phyloP scores from a whole-genome alignment of 768 basidiomycete genomes.

The Mycena floridula region DNA sequence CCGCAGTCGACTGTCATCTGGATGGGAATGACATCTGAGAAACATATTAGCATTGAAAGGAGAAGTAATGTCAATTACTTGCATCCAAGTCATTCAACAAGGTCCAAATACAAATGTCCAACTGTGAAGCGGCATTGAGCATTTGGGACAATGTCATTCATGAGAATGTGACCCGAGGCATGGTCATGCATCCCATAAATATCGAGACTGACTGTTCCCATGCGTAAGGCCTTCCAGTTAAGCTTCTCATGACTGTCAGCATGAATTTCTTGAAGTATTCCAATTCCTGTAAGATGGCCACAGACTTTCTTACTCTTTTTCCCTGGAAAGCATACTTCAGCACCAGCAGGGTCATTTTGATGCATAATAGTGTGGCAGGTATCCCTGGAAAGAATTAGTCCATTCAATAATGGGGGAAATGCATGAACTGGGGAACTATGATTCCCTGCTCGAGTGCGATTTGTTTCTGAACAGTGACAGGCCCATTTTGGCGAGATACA shows the following conservation, averaged over 20 bases:
- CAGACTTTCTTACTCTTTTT: background rate
- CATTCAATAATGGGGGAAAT: too few relatives aligned
- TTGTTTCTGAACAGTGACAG: too few relatives aligned
- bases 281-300: conserved; percentile 5
- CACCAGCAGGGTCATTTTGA: too few relatives aligned
- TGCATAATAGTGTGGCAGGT: too few relatives aligned
- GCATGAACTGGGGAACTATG: too few relatives aligned
- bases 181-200: conserved; percentile 18
- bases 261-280: conserved; percentile 14
- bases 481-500: too few relatives aligned
- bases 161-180: conserved; percentile 9
- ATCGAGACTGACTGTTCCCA: conserved; percentile 15
- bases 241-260: conserved; percentile 23
- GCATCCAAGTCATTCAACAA: conserved; percentile 12
- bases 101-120: conserved; percentile 16
- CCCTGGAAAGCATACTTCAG: too few relatives aligned
- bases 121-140: conserved; percentile 10
- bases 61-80: background rate
- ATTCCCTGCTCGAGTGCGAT: too few relatives aligned
- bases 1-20: conserved; percentile 14
- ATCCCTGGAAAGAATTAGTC: too few relatives aligned
- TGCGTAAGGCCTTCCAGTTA: conserved; percentile 14
- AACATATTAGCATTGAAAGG: background rate
- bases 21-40: conserved; percentile 9
- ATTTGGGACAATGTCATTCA: conserved; percentile 13